Evolutionary conservation across 1,284 basidiomycete genomes (phyloP), one percentile per base, ranked within the genome.

Genomic region (Trichosporon inkin): DNA sequence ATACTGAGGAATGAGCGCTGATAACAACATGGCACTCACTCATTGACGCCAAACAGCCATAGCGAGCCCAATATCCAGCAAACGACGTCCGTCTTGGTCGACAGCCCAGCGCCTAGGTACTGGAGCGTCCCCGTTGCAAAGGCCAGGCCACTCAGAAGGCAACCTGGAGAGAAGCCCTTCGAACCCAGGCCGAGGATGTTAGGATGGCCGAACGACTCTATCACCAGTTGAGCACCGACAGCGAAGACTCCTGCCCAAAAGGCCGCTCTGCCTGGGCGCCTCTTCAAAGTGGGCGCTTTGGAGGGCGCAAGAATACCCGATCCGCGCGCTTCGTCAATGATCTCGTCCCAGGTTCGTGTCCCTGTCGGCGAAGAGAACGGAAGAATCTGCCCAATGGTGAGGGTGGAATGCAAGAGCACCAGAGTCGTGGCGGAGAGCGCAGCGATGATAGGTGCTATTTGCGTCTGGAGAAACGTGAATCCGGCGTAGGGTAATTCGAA

Each of bases 31-130:
- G 10, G 19, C n/a, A 70, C 73, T 65, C 60, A 73, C 72, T 71
- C 70, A 55, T 76, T 72, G n/a, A 72, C 68, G 8, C 64, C 41
- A 60, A 66, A 68, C 11, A 74, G 61, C 52, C 61, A 73, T 3
- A 53, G 62, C 0, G 67, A 64, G 0, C 72, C 72, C 2, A 49
- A 22, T 10, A 49, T 28, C 44, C 44, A 49, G 44, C 44, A 49
- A 13, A 16, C 44, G 10, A 28, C 24, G 44, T 49, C 44, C 14
- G 44, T 22, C 14, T 13, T n/a, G 7, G 44, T 49, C 24, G 44
- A 49, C 13, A 49, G 16, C 3, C 44, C 44, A 14, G 11, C 44
- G 14, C 44, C 44, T 5, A 49, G 44, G 13, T 49, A 49, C 24
- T 49, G 44, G 1, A 19, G 24, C 6, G 28, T 6, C 5, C 44